Base-by-base conservation (phyloP, 192 early-diverging fungal genomes). In the Jimgerdemannia flammicorona region DNA sequence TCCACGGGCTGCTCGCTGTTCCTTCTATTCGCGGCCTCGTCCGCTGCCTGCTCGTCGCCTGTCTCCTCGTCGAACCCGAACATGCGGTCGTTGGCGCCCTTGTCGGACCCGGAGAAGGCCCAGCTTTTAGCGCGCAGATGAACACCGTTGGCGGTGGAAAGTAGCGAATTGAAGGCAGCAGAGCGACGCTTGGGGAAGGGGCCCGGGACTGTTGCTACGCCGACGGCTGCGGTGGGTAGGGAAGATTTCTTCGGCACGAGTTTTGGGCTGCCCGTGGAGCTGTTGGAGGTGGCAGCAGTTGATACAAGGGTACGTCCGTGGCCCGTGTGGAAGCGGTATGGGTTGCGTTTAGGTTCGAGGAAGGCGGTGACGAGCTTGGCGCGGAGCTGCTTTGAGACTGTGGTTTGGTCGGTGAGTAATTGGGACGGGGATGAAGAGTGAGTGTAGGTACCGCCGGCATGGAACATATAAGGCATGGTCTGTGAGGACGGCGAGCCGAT, bases 11-110 rank as follows among this genome's bases (percentile, higher is more conserved):
- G 79, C 3, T 42, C 77, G 81, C 54, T 82, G 6, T 84, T 77
- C 19, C 83, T 84, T 69, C 84, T 75, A 8, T 84, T 74, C 4
- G 80, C 74, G 68, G 83, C 78, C 3, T 81, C 72, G 10, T 80
- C 82, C 10, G 75, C 71, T 3, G 74, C n/a, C 49, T 59, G 42
- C n/a, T 74, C 72, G 43, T 74, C 70, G 4, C 69, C 44, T 3
- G 71, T 66, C 8, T 79, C 76, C 66, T 79, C 75, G 39, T 83
- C 76, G 49, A 83, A 82, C 3, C 76, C 80, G 73, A 83, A 79
- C 72, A 79, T 18, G 59, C 77, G 71, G 63, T 77, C 70, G 18
- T 79, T 76, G 69, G 77, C 80, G 8, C 64, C 71, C 2, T 72
- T 74, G 14, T 81, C 82, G n/a, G 77, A 73, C 18, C 73, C 72